A percentile compares a stretch with the other conserved stretches of the same genome.
These are phyloP conservation scores for Oropetium thomaeum DNA, from an alignment of 176 grass and related monocot genomes.

Conservation along the genomic window DNA sequence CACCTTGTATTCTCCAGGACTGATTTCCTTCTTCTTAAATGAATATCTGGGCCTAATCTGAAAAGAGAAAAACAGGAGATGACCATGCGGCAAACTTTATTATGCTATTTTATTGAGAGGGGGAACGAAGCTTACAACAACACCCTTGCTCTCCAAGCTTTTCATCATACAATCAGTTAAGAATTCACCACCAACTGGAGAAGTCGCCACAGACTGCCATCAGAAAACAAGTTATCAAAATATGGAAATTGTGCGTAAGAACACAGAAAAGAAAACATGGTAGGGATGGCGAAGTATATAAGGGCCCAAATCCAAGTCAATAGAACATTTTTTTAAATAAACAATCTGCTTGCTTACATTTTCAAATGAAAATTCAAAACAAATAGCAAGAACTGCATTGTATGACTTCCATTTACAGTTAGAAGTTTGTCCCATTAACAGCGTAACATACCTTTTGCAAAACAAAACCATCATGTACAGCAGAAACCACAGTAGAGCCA, in stretches of 20 bases:
- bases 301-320: not conserved
- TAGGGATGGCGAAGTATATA: not conserved
- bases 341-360: conserved; percentile 2
- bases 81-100: conserved; percentile 21
- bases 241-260: not conserved
- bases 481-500: conserved; percentile 84
- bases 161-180: conserved; percentile 99
- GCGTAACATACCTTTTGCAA: conserved; percentile 75
- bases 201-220: conserved; percentile 79
- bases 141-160: conserved; percentile 96
- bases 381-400: not conserved
- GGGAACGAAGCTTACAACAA: conserved; percentile 58
- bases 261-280: not conserved
- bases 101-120: conserved; percentile 19
- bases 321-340: not conserved
- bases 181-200: conserved; percentile 96
- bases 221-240: conserved; percentile 27
- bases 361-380: not conserved
- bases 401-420: not conserved
- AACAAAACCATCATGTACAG: conserved; percentile 95
- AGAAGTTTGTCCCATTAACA: conserved; percentile 2
- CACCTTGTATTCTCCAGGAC: conserved; percentile 91
- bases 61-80: conserved; percentile 37
- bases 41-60: conserved; percentile 98
- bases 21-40: conserved; percentile 91